Conservation (phyloP, 2,329 filamentous ascomycete species). For the Fusarium siculi region DNA sequence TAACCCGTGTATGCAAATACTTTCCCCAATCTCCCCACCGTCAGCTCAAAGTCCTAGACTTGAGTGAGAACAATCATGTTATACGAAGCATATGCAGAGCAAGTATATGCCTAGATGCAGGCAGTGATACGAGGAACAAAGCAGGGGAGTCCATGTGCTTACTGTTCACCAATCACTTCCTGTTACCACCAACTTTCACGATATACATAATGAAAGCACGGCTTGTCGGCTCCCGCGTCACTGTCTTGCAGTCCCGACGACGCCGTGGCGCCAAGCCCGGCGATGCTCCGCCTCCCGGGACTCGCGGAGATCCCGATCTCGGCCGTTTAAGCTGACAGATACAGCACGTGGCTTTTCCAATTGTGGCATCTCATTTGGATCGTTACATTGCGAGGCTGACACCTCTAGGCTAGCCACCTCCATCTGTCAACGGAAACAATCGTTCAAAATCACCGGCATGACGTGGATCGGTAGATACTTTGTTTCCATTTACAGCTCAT, state of each 20-base stretch:
- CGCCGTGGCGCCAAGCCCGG: conserved; percentile 31
- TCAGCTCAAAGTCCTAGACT: conserved; percentile 10
- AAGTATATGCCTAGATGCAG: background rate
- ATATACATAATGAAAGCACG: background rate
- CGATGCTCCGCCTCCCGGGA: conserved; percentile 17
- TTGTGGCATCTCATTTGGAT: background rate
- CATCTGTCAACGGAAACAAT: background rate
- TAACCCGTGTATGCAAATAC: conserved; percentile 3
- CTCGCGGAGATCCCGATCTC: background rate
- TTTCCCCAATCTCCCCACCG: conserved; percentile 2
- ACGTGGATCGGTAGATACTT: conserved; percentile 4
- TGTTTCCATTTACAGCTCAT: conserved; percentile 42
- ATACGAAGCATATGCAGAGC: background rate
- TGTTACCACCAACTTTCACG: too few species aligned
- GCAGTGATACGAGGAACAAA: conserved; percentile 13
- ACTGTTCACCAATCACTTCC: background rate
- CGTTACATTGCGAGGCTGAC: conserved; percentile 30
- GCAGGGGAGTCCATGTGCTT: conserved; percentile 15
- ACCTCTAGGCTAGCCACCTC: conserved; percentile 14
- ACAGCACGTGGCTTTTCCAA: conserved; percentile 3
- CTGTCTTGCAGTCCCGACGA: conserved; percentile 12
- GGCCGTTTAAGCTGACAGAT: conserved; percentile 1
- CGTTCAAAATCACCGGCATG: background rate
- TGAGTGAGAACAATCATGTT: background rate
- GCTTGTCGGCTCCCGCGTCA: background rate